Conservation (phyloP, 75 land plant genomes). For the Selaginella moellendorffii region DNA sequence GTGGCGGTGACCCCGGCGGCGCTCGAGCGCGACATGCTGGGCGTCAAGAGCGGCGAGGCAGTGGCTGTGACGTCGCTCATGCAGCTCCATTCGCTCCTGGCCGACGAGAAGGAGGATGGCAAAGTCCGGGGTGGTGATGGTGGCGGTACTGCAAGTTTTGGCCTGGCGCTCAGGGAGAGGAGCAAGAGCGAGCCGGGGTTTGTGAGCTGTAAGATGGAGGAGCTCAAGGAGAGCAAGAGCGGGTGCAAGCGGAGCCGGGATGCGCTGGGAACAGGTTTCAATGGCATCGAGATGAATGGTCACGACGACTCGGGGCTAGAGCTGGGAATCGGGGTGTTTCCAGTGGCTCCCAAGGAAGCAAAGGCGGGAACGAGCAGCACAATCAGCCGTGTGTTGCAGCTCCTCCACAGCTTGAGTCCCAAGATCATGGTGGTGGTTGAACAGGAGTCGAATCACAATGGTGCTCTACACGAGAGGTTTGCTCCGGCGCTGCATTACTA, state of each 20-base stretch:
- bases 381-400: slow-evolving; percentile 29
- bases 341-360: not conserved
- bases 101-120: slow-evolving; percentile 22
- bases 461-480: slow-evolving; percentile 46
- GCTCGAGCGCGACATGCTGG: slow-evolving; percentile 35
- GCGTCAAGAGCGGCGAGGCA: slow-evolving; percentile 59
- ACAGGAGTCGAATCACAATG: slow-evolving; percentile 81
- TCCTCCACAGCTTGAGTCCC: slow-evolving; percentile 42
- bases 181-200: not conserved
- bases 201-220: not conserved
- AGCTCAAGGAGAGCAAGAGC: not conserved
- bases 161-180: no score
- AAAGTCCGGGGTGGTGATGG: no score
- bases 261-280: not conserved
- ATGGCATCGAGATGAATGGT: no score
- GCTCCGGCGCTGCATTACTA: slow-evolving; percentile 51
- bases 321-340: slow-evolving; percentile 1
- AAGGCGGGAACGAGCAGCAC: no score
- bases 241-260: no score
- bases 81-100: slow-evolving; percentile 40
- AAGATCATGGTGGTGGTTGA: slow-evolving; percentile 68
- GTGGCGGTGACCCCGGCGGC: slow-evolving; percentile 30
- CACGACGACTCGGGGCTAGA: slow-evolving; percentile 1
- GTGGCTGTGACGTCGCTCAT: slow-evolving; percentile 41
- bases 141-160: no score